Base-by-base conservation (phyloP, 306 rosid genomes). In the Dryas drummondii region DNA sequence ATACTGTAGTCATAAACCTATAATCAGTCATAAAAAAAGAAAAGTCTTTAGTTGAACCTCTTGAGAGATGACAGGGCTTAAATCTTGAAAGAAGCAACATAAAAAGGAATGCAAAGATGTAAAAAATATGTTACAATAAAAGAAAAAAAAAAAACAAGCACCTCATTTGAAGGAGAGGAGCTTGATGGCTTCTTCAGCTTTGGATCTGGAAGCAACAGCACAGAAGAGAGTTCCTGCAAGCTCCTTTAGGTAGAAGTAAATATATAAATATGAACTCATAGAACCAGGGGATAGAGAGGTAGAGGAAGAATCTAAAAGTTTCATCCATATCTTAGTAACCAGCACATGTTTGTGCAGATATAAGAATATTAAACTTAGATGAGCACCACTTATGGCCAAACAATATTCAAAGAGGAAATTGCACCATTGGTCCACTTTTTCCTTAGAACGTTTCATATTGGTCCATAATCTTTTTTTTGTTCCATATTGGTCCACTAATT, bases 161-260 rank as follows among this genome's bases (percentile, higher is more conserved):
- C 97, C 93, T 91, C 90, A 71, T 81, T 84, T 71, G 70, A 72
- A 7, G 79, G 63, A 81, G 87, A 82, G 75, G 85, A 81, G 13
- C 82, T 63, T 9, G 82, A 83, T 15, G 84, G 85, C 37, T 59
- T 82, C 69, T 81, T 83, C 75, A 53, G 67, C 84, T 67, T 51
- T 76, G 77, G 81, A 79, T 81, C 80, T 45, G 90, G 88, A 79
- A 84, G 81, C 78, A 87, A 82, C 70, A 87, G 72, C 79, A 92
- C 82, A 47, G 77, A 80, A 3, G 98, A 88, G 79, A 94, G 94
- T 86, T 88, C 97, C 84, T 88, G 96, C 93, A 94, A 81, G 84
- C 94, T 86, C 96, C 97, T 94, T 86, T 48, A 70, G 54, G 73
- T 67, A 72, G 81, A 85, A 78, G 70, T 59, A 72, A 75, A 83